Percentiles rank a stretch among this genome's conserved stretches.
Conservation (phyloP, 176 grass and related monocot species). For the Rhynchospora breviuscula region DNA sequence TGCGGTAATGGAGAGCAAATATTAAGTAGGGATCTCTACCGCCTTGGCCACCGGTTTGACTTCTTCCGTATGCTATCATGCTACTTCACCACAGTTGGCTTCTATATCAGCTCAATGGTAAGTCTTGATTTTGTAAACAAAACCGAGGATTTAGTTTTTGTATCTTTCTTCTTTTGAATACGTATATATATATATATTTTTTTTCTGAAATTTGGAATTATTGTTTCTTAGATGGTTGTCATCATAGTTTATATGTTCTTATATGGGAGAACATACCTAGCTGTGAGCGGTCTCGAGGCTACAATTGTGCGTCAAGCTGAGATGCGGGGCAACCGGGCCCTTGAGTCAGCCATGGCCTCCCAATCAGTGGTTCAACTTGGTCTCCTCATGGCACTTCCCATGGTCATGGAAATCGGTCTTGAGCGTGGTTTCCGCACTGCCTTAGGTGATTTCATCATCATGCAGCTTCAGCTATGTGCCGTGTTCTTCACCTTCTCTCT, state of each 20-base stretch:
- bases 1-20: conserved; percentile 86
- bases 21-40: conserved; percentile 81
- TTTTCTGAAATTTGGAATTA: neutral
- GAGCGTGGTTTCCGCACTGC: conserved; percentile 78
- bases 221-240: conserved; percentile 49
- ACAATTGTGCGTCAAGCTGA: conserved; percentile 73
- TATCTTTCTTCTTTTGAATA: neutral
- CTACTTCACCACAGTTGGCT: conserved; percentile 86
- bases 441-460: conserved; percentile 66
- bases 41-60: conserved; percentile 79
- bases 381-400: conserved; percentile 79
- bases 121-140: neutral
- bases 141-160: neutral
- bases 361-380: conserved; percentile 84
- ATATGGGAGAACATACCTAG: conserved; percentile 84
- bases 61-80: conserved; percentile 89
- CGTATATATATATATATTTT: neutral
- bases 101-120: conserved; percentile 91
- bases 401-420: conserved; percentile 91
- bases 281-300: conserved; percentile 67
- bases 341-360: conserved; percentile 80
- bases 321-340: conserved; percentile 58
- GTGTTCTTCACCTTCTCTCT: conserved; percentile 91
- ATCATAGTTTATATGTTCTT: conserved; percentile 82
- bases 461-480: conserved; percentile 80